Base-by-base conservation (phyloP, 2,329 filamentous ascomycete genomes). In the Arthrobotrys musiformis region DNA sequence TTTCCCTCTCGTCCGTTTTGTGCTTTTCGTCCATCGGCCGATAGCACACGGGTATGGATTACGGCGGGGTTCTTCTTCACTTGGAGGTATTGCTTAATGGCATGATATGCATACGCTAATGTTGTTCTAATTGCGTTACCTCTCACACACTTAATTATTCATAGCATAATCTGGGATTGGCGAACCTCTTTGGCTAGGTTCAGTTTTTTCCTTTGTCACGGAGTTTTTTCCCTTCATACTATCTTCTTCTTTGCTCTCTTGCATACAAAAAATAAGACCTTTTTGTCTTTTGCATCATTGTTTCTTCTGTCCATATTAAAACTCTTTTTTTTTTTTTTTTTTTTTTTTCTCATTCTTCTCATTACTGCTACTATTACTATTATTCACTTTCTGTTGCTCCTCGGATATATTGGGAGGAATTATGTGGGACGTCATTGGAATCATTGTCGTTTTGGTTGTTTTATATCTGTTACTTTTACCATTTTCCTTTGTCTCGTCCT, bases 371-470 rank as follows among this genome's bases (percentile, higher is more conserved):
- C 11, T 13, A n/a, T n/a, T 42, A 42, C 13, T 6, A 17, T 42
- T 42, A 42, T 42, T 52, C 13, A 8, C 24, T n/a, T 19, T 56
- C 19, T 40, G 19, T n/a, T 56, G 4, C 11, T 37, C 50, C 19
- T 40, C 22, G 37, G 26, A 33, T 58, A 40, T 26, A 40, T 58
- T 24, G 48, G 63, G 54, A 28, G 54, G 54, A 35, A 52, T 42
- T 3, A 54, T 68, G 48, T 54, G 63, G 48, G 35, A 68, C 50
- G 48, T 68, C 48, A 68, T 68, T 40, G 48, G 48, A 35, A 44
- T 46, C 35, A 22, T 33, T 54, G 30, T 68, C n/a, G n/a, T 58
- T 56, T 40, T 56, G 40, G 40, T 64, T 28, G 46, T 50, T 52
- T 64, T 50, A 48, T 28, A 48, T 37, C 40, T 52, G 26, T 46